A percentile compares a stretch with the other conserved stretches of the same genome.
Evolutionary conservation across 768 basidiomycete species (phyloP).

Genomic region (Mycena sanguinolenta): DNA sequence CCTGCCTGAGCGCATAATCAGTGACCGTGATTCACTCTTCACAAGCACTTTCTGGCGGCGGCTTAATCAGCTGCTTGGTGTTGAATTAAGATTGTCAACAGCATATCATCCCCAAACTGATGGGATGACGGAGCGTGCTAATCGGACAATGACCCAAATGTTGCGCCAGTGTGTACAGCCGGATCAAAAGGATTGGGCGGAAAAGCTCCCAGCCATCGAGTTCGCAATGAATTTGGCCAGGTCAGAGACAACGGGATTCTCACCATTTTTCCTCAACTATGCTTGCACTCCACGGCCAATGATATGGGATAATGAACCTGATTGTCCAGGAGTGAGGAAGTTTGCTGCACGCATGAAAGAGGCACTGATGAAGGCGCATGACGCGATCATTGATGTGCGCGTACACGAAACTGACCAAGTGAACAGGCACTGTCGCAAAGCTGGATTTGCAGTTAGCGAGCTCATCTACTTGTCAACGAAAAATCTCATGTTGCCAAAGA

Average conservation of each 20-base stretch:
- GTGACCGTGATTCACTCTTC: slow-evolving; percentile 13
- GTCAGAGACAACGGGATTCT: too few species aligned
- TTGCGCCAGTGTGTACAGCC: slow-evolving; percentile 20
- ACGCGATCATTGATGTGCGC: slow-evolving; percentile 47
- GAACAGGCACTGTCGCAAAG: too few species aligned
- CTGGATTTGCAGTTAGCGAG: too few species aligned
- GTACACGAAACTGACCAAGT: too few species aligned
- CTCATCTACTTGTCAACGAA: too few species aligned
- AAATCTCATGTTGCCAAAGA: slow-evolving; percentile 33
- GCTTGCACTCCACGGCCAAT: slow-evolving; percentile 37
- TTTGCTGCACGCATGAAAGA: slow-evolving; percentile 42
- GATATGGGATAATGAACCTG: slow-evolving; percentile 22
- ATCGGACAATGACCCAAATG: slow-evolving; percentile 28
- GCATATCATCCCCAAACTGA: too few species aligned
- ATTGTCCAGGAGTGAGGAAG: slow-evolving; percentile 9
- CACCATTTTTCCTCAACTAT: too few species aligned
- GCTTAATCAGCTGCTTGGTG: slow-evolving; percentile 3
- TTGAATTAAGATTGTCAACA: slow-evolving; percentile 10
- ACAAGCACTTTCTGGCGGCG: slow-evolving; percentile 15
- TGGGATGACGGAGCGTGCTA: slow-evolving; percentile 21
- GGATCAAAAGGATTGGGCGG: too few species aligned
- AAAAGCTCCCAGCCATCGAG: too few species aligned
- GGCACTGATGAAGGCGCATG: slow-evolving; percentile 43
- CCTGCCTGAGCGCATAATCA: slow-evolving; percentile 30
- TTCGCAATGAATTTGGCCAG: too few species aligned